A percentile compares a stretch with the other conserved stretches of the same genome.
These are phyloP conservation scores for Caryocar brasiliense DNA, from an alignment of 441 rosid genomes.

Conservation along the genomic window DNA sequence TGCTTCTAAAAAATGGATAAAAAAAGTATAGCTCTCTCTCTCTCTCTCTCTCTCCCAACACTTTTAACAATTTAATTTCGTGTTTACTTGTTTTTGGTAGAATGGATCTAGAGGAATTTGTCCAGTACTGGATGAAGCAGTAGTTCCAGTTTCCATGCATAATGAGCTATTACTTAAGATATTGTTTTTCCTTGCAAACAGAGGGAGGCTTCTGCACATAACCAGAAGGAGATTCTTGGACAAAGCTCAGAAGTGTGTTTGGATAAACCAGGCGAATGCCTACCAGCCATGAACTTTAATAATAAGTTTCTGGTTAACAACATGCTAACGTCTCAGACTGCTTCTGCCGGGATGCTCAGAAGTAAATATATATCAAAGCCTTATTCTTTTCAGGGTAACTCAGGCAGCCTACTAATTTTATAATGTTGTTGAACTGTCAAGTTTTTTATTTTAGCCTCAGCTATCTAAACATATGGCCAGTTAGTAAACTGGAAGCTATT, in stretches of 20 bases:
- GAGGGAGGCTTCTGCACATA: constrained; percentile 17
- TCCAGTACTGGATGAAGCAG: too few relatives aligned
- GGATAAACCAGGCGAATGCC: constrained; percentile 22
- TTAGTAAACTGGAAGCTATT: background rate
- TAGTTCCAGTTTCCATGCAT: background rate
- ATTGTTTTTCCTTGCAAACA: constrained; percentile 11
- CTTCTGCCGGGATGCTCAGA: constrained; percentile 25
- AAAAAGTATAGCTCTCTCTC: background rate
- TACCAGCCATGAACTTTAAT: constrained; percentile 18
- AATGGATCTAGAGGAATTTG: too few relatives aligned
- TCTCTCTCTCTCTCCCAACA: too few relatives aligned
- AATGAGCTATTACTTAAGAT: background rate
- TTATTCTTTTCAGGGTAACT: constrained; percentile 34
- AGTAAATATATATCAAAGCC: constrained; percentile 28
- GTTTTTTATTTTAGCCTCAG: background rate
- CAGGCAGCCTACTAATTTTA: constrained; percentile 25
- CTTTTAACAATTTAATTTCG: too few relatives aligned
- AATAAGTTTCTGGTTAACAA: constrained; percentile 28
- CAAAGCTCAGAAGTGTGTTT: constrained; percentile 27
- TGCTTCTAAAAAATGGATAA: background rate
- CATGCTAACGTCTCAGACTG: constrained; percentile 21
- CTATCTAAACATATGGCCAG: background rate
- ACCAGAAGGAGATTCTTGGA: constrained; percentile 22
- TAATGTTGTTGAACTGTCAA: background rate
- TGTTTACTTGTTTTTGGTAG: background rate